These are phyloP conservation scores for Vitis vinifera DNA, from an alignment of 164 flowering plant genomes.

Conservation along the genomic window ASM3070453v1 NC_081818.1:23586001-23586500, in stretches of 20 bases:
- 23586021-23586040: slow-evolving; percentile 49
- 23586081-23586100: slow-evolving; percentile 80
- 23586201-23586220: not conserved
- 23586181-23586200: not conserved
- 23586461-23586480: no score
- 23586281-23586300: no score
- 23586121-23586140: slow-evolving; percentile 84
- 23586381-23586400: no score
- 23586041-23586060: slow-evolving; percentile 98
- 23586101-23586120: slow-evolving; percentile 94
- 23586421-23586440: no score
- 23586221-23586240: not conserved
- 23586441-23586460: no score
- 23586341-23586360: no score
- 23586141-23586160: slow-evolving; percentile 57
- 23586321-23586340: no score
- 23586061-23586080: slow-evolving; percentile 91
- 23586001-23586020: slow-evolving; percentile 22
- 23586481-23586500: no score
- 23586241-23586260: not conserved
- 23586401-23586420: no score
- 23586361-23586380: no score
- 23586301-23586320: no score
- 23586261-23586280: not conserved
- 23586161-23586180: not conserved